A percentile compares a stretch with the other conserved stretches of the same genome.
These are phyloP conservation scores for Bruguiera parviflora DNA, from an alignment of 345 rosid species.

Conservation along the genomic window DNA sequence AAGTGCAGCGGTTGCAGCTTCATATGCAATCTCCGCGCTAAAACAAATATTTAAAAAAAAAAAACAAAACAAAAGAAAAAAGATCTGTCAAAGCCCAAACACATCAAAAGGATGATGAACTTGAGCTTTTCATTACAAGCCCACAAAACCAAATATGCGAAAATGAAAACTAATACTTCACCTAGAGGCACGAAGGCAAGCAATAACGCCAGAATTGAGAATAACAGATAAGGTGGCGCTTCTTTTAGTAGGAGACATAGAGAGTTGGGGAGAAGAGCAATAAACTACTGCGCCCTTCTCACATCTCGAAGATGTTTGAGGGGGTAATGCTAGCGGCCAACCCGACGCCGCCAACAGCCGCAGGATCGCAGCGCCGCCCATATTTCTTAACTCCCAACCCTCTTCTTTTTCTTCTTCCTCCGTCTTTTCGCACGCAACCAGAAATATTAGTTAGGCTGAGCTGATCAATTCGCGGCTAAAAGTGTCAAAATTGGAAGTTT, in stretches of 20 bases:
- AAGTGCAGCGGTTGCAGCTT: slow-evolving; percentile 55
- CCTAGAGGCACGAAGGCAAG: slow-evolving; percentile 54
- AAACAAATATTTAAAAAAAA: not conserved
- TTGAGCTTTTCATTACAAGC: not conserved
- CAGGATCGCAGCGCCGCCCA: no score
- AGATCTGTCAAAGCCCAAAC: not conserved
- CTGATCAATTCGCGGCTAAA: no score
- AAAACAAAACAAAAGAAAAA: not conserved
- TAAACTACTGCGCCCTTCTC: not conserved
- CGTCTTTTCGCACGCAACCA: no score
- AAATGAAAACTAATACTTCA: not conserved
- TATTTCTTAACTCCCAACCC: no score
- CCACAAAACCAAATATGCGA: not conserved
- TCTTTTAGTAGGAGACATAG: slow-evolving; percentile 14
- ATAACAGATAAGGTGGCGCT: slow-evolving; percentile 34
- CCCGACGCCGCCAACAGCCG: not conserved
- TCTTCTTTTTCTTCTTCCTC: no score
- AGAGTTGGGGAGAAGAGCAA: slow-evolving; percentile 11
- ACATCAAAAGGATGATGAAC: not conserved
- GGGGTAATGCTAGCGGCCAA: not conserved
- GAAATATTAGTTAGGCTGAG: no score
- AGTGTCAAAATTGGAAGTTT: no score
- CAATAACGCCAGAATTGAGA: slow-evolving; percentile 46
- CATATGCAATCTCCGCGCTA: slow-evolving; percentile 51
- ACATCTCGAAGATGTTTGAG: not conserved